Conservation (phyloP, 2,329 filamentous ascomycete genomes). For the Cylindrodendrum hubeiense region DNA sequence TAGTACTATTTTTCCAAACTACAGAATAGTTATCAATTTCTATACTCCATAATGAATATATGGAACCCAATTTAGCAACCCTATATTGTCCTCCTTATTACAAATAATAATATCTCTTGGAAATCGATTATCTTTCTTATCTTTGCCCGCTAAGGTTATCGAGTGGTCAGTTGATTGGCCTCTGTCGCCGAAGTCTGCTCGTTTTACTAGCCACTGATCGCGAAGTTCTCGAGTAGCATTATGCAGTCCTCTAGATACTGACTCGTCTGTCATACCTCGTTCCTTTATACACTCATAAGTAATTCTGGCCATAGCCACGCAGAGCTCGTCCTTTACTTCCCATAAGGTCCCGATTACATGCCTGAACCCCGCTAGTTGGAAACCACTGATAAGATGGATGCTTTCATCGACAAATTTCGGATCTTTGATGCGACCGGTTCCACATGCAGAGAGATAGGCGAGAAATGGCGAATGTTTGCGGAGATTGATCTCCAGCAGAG, state of each 20-base stretch:
- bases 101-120: too few relatives aligned
- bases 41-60: too few relatives aligned
- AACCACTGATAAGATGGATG: constrained; percentile 49
- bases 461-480: constrained; percentile 43
- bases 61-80: too few relatives aligned
- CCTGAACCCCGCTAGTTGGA: background rate
- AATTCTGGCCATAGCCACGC: background rate
- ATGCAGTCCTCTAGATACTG: constrained; percentile 1
- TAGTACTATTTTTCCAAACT: too few relatives aligned
- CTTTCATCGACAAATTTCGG: constrained; percentile 49
- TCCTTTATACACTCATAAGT: background rate
- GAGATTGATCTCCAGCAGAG: constrained; percentile 33
- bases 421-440: constrained; percentile 43
- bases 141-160: too few relatives aligned
- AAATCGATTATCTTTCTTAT: too few relatives aligned
- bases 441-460: constrained; percentile 54
- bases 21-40: too few relatives aligned
- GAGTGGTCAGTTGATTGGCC: too few relatives aligned
- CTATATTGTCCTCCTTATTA: too few relatives aligned
- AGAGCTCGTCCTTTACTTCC: background rate
- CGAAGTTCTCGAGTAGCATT: background rate
- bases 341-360: background rate
- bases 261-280: constrained; percentile 1
- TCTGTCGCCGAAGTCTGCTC: too few relatives aligned
- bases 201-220: background rate